phyloP scores from a whole-genome alignment of 2,329 filamentous ascomycete genomes.

The Ascochyta viciae-villosae region DNA sequence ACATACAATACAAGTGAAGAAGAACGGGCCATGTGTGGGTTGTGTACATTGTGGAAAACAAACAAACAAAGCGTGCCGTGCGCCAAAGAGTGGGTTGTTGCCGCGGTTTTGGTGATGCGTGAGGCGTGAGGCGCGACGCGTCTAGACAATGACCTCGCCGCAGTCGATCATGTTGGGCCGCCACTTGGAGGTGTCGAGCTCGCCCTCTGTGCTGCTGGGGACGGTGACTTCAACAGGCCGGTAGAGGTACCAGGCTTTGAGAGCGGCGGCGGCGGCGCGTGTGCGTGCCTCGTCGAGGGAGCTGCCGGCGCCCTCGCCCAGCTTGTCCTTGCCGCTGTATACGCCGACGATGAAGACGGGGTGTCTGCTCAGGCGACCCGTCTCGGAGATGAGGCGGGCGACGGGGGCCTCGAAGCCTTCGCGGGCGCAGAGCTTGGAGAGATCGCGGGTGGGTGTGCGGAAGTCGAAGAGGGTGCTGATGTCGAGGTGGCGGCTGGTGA shows the following conservation, averaged over 20 bases:
- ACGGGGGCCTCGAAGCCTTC: constrained; percentile 90
- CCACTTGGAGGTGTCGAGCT: constrained; percentile 52
- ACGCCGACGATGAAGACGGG: constrained; percentile 95
- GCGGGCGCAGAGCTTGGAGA: constrained; percentile 80
- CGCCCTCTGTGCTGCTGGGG: constrained; percentile 57
- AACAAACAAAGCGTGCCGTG: constrained; percentile 3
- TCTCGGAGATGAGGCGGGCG: constrained; percentile 88
- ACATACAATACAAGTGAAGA: constrained; percentile 22
- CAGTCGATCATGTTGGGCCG: constrained; percentile 64
- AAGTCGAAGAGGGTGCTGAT: constrained; percentile 83
- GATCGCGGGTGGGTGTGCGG: constrained; percentile 80
- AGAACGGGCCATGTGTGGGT: constrained; percentile 17
- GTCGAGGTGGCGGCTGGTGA: constrained; percentile 80
- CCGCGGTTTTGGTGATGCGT: too few species aligned
- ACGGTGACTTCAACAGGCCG: constrained; percentile 68
- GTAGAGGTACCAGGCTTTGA: constrained; percentile 98
- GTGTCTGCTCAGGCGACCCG: constrained; percentile 80
- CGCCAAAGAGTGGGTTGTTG: constrained; percentile 27
- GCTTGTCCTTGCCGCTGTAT: constrained; percentile 87
- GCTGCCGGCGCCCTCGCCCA: constrained; percentile 86
- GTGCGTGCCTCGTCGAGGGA: constrained; percentile 79
- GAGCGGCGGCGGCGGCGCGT: constrained; percentile 80
- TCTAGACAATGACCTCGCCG: constrained; percentile 61
- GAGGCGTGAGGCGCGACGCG: too few species aligned
- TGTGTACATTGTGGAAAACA: too few species aligned